Conservation (phyloP, 495 filamentous ascomycete species). For the Annulohypoxylon nitens region DNA sequence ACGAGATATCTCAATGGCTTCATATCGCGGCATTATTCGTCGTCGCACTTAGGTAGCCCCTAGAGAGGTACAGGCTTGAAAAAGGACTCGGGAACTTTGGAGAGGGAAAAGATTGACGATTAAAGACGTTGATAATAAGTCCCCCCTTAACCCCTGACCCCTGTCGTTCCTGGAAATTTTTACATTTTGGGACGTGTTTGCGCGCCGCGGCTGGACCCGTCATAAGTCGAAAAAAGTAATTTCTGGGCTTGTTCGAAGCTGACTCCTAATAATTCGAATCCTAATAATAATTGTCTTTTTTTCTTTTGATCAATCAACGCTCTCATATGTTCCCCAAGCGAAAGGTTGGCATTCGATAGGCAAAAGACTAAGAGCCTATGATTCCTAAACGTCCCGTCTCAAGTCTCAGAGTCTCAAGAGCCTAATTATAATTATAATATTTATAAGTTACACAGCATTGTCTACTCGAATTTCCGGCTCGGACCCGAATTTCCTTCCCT, state of each 20-base stretch:
- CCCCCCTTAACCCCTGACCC: constrained; percentile 33
- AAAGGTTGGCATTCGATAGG: not conserved
- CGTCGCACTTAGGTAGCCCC: not conserved
- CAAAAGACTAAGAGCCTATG: constrained; percentile 15
- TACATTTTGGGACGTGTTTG: constrained; percentile 48
- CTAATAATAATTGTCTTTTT: constrained; percentile 30
- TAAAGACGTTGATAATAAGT: constrained; percentile 38
- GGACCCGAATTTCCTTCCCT: constrained; percentile 37
- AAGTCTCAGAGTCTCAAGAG: constrained; percentile 16
- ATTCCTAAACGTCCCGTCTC: constrained; percentile 28
- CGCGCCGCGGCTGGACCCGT: constrained; percentile 45
- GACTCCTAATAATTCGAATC: constrained; percentile 13
- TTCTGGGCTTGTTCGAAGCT: constrained; percentile 21
- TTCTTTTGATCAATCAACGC: constrained; percentile 25
- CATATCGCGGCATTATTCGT: not conserved
- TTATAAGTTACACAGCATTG: constrained; percentile 43
- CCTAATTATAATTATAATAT: constrained; percentile 22
- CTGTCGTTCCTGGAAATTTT: constrained; percentile 44
- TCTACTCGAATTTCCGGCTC: constrained; percentile 44
- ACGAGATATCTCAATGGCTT: constrained; percentile 3
- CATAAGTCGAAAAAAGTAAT: constrained; percentile 39
- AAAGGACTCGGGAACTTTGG: constrained; percentile 18
- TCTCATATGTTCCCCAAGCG: not conserved
- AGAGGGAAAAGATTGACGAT: constrained; percentile 21
- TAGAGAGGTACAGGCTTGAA: not conserved